A percentile compares a stretch with the other conserved stretches of the same genome.
Conservation (phyloP, 768 basidiomycete genomes). For the Naganishia antarctica region DNA sequence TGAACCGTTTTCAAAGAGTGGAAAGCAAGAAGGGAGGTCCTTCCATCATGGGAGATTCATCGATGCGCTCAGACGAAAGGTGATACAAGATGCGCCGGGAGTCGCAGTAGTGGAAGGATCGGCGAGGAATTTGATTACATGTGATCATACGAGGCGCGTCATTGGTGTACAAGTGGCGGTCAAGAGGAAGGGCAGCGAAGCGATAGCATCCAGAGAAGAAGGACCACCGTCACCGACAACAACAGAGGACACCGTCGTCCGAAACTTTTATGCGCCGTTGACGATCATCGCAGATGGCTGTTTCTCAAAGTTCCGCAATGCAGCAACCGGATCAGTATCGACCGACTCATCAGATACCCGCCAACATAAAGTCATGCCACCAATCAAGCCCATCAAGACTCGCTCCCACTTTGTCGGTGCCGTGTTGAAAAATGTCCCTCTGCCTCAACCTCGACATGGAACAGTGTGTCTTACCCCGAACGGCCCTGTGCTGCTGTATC, state of each 20-base stretch:
- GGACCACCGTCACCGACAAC: conserved; percentile 47
- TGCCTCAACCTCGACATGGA: conserved; percentile 53
- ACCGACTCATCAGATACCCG: not conserved
- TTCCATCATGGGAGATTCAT: conserved; percentile 95
- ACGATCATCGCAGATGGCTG: conserved; percentile 91
- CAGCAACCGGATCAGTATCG: not conserved
- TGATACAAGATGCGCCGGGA: conserved; percentile 52
- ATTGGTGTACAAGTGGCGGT: conserved; percentile 43
- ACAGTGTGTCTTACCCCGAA: conserved; percentile 77
- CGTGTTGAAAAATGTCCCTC: conserved; percentile 66
- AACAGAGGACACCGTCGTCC: conserved; percentile 36
- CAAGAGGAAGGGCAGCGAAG: conserved; percentile 55
- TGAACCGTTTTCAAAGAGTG: conserved; percentile 10
- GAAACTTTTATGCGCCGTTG: conserved; percentile 65
- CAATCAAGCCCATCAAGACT: conserved; percentile 48
- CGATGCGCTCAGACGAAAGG: conserved; percentile 66
- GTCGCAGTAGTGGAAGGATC: conserved; percentile 45
- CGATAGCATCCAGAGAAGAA: conserved; percentile 45
- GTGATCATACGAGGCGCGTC: conserved; percentile 62
- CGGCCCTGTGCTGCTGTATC: conserved; percentile 89
- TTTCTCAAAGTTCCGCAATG: conserved; percentile 80
- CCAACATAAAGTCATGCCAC: not conserved
- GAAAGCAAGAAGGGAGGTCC: conserved; percentile 64
- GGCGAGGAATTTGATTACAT: conserved; percentile 42
- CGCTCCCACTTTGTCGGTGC: conserved; percentile 80